Evolutionary conservation across 495 filamentous ascomycete species (phyloP).

Genomic region (Aspergillus heteromorphus): DNA sequence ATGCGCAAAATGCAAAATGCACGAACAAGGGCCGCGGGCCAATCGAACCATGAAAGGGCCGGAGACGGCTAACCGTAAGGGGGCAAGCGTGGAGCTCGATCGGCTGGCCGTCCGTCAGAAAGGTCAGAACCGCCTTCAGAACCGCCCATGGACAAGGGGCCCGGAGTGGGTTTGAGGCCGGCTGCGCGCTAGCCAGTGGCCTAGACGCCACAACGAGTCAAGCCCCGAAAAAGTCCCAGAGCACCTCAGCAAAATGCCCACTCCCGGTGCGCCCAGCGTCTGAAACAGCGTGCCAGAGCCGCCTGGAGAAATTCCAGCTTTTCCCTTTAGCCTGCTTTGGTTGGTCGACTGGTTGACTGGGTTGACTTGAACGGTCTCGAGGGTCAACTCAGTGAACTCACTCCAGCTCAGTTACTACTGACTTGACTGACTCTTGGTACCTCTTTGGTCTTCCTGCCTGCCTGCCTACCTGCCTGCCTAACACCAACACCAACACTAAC

Average conservation of each 20-base stretch:
- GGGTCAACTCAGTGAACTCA: no score
- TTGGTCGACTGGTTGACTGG: background rate
- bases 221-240: slow-evolving; percentile 12
- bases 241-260: slow-evolving; percentile 6
- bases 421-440: no score
- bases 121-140: slow-evolving; percentile 3
- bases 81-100: slow-evolving; percentile 11
- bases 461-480: background rate
- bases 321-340: background rate
- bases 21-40: background rate
- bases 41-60: background rate
- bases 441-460: background rate
- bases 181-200: slow-evolving; percentile 21
- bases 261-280: slow-evolving; percentile 7
- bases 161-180: slow-evolving; percentile 15
- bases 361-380: no score
- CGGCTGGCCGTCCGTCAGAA: slow-evolving; percentile 13
- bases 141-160: slow-evolving; percentile 12
- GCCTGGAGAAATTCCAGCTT: slow-evolving; percentile 18
- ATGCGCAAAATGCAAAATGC: background rate
- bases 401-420: no score
- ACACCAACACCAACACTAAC: background rate
- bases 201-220: slow-evolving; percentile 24
- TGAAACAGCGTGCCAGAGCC: slow-evolving; percentile 20
- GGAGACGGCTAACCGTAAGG: background rate